phyloP scores from a whole-genome alignment of 495 filamentous ascomycete species.

The Rostrohypoxylon terebratum region DNA sequence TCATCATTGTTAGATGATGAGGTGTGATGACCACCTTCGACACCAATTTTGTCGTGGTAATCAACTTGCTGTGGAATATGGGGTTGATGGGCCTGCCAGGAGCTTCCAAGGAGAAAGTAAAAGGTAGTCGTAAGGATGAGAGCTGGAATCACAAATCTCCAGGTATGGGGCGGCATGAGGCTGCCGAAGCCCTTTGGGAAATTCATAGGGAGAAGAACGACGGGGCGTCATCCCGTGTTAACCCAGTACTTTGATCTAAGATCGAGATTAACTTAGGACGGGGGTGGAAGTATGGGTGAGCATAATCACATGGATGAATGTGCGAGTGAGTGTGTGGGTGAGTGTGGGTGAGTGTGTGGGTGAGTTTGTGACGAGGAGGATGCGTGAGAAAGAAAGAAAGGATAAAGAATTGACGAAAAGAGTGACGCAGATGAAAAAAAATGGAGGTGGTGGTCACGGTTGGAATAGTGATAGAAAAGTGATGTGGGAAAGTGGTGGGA shows the following conservation, averaged over 20 bases:
- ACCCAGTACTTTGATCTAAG: slow-evolving; percentile 3
- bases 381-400: not conserved
- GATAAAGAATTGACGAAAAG: not conserved
- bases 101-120: slow-evolving; percentile 17
- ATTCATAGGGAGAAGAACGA: slow-evolving; percentile 29
- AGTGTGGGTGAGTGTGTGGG: too few relatives aligned
- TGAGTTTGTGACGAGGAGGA: not conserved
- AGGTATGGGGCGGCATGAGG: slow-evolving; percentile 31
- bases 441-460: too few relatives aligned
- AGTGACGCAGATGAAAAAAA: not conserved
- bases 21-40: slow-evolving; percentile 3
- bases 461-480: too few relatives aligned
- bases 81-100: slow-evolving; percentile 14
- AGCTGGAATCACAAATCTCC: slow-evolving; percentile 31
- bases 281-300: not conserved
- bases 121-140: slow-evolving; percentile 17
- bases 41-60: slow-evolving; percentile 1
- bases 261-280: slow-evolving; percentile 2
- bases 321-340: too few relatives aligned
- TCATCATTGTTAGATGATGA: not conserved
- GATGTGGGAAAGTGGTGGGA: not conserved
- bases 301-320: not conserved
- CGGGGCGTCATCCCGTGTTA: slow-evolving; percentile 30
- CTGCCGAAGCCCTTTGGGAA: slow-evolving; percentile 27
- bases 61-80: not conserved